Percentiles rank a stretch among this genome's conserved stretches.
phyloP scores from a whole-genome alignment of 768 basidiomycete species.

The Trametes villosa region DNA sequence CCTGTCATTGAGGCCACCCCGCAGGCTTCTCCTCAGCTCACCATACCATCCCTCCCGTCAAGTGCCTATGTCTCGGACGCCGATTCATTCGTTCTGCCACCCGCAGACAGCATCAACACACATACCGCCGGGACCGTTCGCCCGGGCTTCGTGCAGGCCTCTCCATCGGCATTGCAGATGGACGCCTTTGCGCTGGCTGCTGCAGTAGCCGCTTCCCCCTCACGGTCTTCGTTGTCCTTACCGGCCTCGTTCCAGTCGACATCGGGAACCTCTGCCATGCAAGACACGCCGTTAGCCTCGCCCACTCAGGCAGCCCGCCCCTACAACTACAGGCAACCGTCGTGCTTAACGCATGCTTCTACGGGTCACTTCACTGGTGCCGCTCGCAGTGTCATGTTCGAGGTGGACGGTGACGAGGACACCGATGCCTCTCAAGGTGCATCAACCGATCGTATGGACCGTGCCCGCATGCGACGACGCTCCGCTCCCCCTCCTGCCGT shows the following conservation, averaged over 20 bases:
- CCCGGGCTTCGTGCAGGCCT: neutral
- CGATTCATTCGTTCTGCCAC: constrained; percentile 32
- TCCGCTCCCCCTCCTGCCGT: constrained; percentile 14
- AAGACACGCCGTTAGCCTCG: neutral
- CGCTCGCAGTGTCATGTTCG: too few relatives aligned
- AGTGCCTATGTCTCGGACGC: constrained; percentile 12
- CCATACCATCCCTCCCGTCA: constrained; percentile 6
- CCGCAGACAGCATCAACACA: constrained; percentile 6
- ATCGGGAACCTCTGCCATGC: neutral
- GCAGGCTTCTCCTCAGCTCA: neutral
- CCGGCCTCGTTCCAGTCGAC: constrained; percentile 27
- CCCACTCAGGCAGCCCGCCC: neutral
- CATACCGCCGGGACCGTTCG: neutral
- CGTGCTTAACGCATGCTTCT: neutral
- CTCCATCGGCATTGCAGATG: constrained; percentile 23
- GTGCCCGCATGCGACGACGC: constrained; percentile 1
- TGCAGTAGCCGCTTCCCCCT: constrained; percentile 13
- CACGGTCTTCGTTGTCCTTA: constrained; percentile 22
- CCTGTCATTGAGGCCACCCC: neutral
- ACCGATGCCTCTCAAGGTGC: neutral
- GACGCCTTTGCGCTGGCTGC: constrained; percentile 33
- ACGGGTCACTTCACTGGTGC: neutral
- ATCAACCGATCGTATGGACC: neutral
- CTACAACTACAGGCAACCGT: neutral
- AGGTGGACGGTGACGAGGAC: neutral